Percentiles rank a stretch among this genome's conserved stretches.
phyloP scores from a whole-genome alignment of 1,284 basidiomycete species.

The Apiotrichum siamense region DNA sequence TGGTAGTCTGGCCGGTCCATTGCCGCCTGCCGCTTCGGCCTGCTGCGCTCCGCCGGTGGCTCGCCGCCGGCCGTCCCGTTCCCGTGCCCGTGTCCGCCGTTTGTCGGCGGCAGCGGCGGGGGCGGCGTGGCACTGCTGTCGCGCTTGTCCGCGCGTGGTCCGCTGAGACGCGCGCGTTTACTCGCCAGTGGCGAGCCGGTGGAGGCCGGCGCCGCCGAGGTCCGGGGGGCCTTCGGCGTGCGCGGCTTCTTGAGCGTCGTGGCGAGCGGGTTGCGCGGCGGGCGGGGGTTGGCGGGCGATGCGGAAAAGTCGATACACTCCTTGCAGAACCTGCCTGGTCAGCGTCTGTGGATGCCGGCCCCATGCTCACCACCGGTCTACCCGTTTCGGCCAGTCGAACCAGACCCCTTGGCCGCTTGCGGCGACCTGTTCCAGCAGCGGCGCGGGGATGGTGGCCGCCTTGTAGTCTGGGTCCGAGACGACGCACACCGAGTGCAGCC shows the following conservation, averaged over 20 bases:
- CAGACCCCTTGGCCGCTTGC: constrained; percentile 22
- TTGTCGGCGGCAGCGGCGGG: constrained; percentile 7
- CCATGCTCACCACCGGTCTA: constrained; percentile 36
- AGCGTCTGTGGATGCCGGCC: background rate
- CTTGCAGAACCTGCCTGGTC: constrained; percentile 29
- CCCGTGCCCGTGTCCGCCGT: no score
- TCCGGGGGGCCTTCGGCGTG: no score
- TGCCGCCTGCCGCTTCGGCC: constrained; percentile 43
- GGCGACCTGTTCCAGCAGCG: constrained; percentile 21
- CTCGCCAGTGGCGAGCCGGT: background rate
- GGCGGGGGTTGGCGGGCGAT: constrained; percentile 25
- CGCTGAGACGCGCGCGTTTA: constrained; percentile 5
- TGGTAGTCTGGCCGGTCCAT: constrained; percentile 41
- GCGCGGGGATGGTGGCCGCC: constrained; percentile 23
- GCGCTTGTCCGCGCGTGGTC: background rate
- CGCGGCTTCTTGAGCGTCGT: constrained; percentile 27
- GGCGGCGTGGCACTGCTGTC: background rate
- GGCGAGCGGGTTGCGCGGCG: constrained; percentile 24
- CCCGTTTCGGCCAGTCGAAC: constrained; percentile 38
- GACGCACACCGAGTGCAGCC: constrained; percentile 44
- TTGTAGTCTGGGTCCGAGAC: constrained; percentile 11
- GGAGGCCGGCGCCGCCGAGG: no score
- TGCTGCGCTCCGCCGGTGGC: constrained; percentile 1
- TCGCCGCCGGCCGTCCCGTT: background rate
- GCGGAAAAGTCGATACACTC: constrained; percentile 25